A percentile compares a stretch with the other conserved stretches of the same genome.
These are phyloP conservation scores for Mimosa pudica DNA, from an alignment of 306 rosid species.

Conservation along the genomic window DNA sequence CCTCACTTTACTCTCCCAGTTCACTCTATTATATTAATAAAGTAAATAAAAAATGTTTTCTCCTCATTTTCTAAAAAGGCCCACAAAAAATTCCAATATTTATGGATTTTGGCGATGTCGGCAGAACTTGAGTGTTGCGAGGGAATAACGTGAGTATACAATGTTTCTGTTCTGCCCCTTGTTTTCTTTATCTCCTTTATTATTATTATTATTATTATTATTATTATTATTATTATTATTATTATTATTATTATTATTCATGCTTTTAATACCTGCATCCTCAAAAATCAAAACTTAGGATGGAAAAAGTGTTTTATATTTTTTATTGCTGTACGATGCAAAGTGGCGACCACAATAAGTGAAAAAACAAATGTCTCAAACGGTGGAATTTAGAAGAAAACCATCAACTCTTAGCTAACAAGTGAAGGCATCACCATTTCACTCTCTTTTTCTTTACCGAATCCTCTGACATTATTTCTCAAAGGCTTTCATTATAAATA, in stretches of 20 bases:
- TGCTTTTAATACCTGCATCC: too few relatives aligned
- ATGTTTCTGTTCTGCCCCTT: background rate
- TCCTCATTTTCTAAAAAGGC: too few relatives aligned
- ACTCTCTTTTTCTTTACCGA: background rate
- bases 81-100: background rate
- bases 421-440: background rate
- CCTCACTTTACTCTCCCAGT: background rate
- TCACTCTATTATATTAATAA: background rate
- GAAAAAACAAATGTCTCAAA: too few relatives aligned
- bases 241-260: too few relatives aligned
- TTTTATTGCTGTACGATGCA: too few relatives aligned
- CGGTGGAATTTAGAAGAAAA: slow-evolving; percentile 41
- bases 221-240: too few relatives aligned
- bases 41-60: background rate
- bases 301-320: too few relatives aligned
- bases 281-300: too few relatives aligned
- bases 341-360: too few relatives aligned
- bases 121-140: background rate
- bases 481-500: slow-evolving; percentile 45
- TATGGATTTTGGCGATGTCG: background rate
- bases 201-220: too few relatives aligned
- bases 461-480: background rate
- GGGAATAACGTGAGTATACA: background rate
- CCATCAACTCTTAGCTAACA: slow-evolving; percentile 52
- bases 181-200: background rate